phyloP scores from a whole-genome alignment of 208 protist species.

The Acanthamoeba quina region DNA sequence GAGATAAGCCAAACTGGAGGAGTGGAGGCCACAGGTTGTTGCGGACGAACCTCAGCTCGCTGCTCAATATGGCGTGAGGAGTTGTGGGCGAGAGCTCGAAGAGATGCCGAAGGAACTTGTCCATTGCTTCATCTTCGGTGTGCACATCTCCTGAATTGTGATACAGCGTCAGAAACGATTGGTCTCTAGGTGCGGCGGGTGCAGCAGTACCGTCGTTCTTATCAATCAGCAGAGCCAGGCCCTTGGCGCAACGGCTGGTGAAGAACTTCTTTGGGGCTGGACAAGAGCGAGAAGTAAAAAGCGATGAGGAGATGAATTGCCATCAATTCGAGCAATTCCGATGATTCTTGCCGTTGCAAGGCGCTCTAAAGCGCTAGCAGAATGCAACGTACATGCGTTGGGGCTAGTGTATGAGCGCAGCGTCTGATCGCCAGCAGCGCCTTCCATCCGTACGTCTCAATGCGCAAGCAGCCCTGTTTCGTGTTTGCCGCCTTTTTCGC shows the following conservation, averaged over 20 bases:
- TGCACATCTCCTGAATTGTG: neutral
- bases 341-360: neutral
- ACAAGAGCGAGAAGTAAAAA: neutral
- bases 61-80: conserved; percentile 28
- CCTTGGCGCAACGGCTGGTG: conserved; percentile 14
- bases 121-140: conserved; percentile 26
- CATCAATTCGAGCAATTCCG: neutral
- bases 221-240: conserved; percentile 23
- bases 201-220: conserved; percentile 7
- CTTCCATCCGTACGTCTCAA: neutral
- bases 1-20: neutral
- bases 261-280: conserved; percentile 42
- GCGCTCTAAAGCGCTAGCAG: neutral
- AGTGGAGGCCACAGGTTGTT: neutral
- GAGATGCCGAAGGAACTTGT: conserved; percentile 34
- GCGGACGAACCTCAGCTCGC: neutral
- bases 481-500: conserved; percentile 5
- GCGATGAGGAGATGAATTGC: neutral
- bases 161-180: too few relatives aligned
- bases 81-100: conserved; percentile 15
- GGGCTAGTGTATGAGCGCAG: neutral
- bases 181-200: too few relatives aligned
- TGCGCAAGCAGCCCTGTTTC: neutral
- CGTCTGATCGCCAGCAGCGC: neutral
- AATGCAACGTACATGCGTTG: neutral